A percentile compares a stretch with the other conserved stretches of the same genome.
Evolutionary conservation across 2,329 filamentous ascomycete species (phyloP).

Genomic region (Arthrobotrys entomopaga): DNA sequence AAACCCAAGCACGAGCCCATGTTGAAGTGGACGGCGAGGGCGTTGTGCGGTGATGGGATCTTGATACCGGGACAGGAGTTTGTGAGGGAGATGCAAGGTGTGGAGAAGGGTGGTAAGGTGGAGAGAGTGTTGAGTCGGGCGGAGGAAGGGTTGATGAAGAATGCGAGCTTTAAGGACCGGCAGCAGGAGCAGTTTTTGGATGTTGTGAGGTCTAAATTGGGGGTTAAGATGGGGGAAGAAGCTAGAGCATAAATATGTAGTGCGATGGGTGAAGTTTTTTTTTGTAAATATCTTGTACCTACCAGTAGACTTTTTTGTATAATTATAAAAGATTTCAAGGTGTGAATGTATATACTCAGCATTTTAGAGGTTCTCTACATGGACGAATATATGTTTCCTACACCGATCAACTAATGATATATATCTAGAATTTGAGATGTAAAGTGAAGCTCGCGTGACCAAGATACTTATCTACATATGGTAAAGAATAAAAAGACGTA

Average conservation of each 20-base stretch:
- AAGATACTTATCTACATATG: too few relatives aligned
- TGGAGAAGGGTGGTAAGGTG: constrained; percentile 11
- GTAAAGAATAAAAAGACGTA: too few relatives aligned
- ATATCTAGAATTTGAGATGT: too few relatives aligned
- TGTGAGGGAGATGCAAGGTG: constrained; percentile 7
- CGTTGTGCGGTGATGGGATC: constrained; percentile 42
- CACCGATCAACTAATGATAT: too few relatives aligned
- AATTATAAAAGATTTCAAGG: constrained; percentile 1
- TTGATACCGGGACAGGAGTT: constrained; percentile 32
- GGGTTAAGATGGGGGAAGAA: constrained; percentile 7
- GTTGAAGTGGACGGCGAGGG: constrained; percentile 26
- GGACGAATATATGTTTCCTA: too few relatives aligned
- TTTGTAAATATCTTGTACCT: constrained; percentile 9
- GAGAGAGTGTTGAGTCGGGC: constrained; percentile 28
- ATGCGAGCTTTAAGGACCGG: constrained; percentile 41
- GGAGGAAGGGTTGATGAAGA: constrained; percentile 42
- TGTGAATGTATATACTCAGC: too few relatives aligned
- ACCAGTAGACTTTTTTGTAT: too few relatives aligned
- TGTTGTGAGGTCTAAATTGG: constrained; percentile 33
- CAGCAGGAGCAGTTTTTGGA: constrained; percentile 37
- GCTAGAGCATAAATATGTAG: constrained; percentile 9
- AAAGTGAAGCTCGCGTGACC: too few relatives aligned
- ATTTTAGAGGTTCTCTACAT: too few relatives aligned
- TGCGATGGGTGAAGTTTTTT: constrained; percentile 1
- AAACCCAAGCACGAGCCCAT: constrained; percentile 51